Conservation (phyloP, 1,139 yeast genomes). For the Pichia terricola region DNA sequence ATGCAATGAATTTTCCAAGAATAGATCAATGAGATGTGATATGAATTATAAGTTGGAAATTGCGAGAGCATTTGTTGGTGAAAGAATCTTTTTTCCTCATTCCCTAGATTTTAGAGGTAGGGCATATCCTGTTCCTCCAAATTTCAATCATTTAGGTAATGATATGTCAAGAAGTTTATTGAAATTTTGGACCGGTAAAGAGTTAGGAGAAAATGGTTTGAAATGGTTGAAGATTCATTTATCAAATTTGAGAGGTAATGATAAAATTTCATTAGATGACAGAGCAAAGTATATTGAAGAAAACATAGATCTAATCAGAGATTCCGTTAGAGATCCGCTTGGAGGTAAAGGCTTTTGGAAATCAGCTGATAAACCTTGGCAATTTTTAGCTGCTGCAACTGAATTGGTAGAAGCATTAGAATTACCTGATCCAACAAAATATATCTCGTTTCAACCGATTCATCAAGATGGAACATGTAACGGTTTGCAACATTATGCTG, state of each 20-base stretch:
- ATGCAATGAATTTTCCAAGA: slow-evolving; percentile 52
- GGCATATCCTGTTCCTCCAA: slow-evolving; percentile 78
- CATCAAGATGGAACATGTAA: slow-evolving; percentile 98
- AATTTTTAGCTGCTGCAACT: slow-evolving; percentile 75
- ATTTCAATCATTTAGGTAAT: slow-evolving; percentile 74
- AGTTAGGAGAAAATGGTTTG: slow-evolving; percentile 66
- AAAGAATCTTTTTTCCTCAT: slow-evolving; percentile 87
- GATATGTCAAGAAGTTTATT: slow-evolving; percentile 83
- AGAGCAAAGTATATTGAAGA: slow-evolving; percentile 66
- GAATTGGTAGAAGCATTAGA: slow-evolving; percentile 69
- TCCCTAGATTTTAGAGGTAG: slow-evolving; percentile 93
- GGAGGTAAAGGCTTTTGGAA: slow-evolving; percentile 65
- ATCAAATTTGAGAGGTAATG: slow-evolving; percentile 82
- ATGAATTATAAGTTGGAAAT: slow-evolving; percentile 87
- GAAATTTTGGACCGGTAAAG: slow-evolving; percentile 81
- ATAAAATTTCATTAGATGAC: slow-evolving; percentile 71
- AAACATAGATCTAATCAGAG: slow-evolving; percentile 50
- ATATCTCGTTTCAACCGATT: slow-evolving; percentile 73
- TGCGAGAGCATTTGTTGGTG: slow-evolving; percentile 87
- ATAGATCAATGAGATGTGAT: slow-evolving; percentile 87
- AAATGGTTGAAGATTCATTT: slow-evolving; percentile 85
- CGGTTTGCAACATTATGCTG: slow-evolving; percentile 96
- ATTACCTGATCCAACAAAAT: slow-evolving; percentile 65
- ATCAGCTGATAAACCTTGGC: slow-evolving; percentile 92
- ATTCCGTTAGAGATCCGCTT: slow-evolving; percentile 66